A percentile compares a stretch with the other conserved stretches of the same genome.
Conservation (phyloP, 371 early-diverging fungal species). For the Zopfochytrium polystomum region DNA sequence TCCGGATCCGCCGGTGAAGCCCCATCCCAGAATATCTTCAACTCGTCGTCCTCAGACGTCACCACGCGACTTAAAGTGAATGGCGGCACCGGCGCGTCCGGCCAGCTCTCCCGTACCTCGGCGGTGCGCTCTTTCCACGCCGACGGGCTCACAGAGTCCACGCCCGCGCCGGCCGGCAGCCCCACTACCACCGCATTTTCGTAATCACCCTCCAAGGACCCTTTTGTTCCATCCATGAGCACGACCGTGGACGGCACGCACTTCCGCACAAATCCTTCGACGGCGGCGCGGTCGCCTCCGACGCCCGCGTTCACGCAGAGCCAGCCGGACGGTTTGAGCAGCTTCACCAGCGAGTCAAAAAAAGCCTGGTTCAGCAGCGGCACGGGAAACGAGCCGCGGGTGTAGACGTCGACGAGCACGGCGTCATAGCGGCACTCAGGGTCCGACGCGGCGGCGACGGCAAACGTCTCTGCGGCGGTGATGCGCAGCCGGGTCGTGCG, state of each 20-base stretch:
- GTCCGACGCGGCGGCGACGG: slow-evolving; percentile 9
- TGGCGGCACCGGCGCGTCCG: slow-evolving; percentile 22
- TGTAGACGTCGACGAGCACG: slow-evolving; percentile 27
- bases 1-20: slow-evolving; percentile 9
- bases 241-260: not conserved
- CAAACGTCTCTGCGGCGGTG: slow-evolving; percentile 18
- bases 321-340: slow-evolving; percentile 19
- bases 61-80: slow-evolving; percentile 15
- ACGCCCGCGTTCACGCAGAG: slow-evolving; percentile 25
- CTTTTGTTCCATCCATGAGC: slow-evolving; percentile 22
- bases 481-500: slow-evolving; percentile 17
- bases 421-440: slow-evolving; percentile 27
- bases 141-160: slow-evolving; percentile 9
- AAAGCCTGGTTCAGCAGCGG: slow-evolving; percentile 16
- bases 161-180: not conserved
- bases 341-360: slow-evolving; percentile 8
- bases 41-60: slow-evolving; percentile 11
- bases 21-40: slow-evolving; percentile 22
- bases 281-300: slow-evolving; percentile 14
- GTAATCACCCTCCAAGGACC: slow-evolving; percentile 21
- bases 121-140: slow-evolving; percentile 18
- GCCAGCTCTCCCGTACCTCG: slow-evolving; percentile 16
- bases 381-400: slow-evolving; percentile 22
- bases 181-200: slow-evolving; percentile 32
- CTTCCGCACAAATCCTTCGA: slow-evolving; percentile 16